Evolutionary conservation across 1,284 basidiomycete species (phyloP).

Genomic region (Boletus semigastroideus): DNA sequence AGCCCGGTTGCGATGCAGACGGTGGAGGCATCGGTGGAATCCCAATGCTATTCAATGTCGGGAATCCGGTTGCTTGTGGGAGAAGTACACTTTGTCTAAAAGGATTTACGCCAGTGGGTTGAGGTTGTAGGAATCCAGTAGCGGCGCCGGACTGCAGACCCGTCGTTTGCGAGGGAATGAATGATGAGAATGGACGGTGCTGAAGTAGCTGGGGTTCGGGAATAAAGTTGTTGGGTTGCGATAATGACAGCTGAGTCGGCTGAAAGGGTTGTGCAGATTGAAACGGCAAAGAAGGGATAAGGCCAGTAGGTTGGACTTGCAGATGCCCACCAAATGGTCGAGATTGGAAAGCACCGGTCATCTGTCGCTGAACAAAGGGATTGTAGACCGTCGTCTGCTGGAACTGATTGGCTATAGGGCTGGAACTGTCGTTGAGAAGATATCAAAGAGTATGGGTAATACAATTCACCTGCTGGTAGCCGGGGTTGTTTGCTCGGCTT

Average conservation of each 20-base stretch:
- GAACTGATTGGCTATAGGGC: constrained; percentile 54
- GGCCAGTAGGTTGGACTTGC: constrained; percentile 61
- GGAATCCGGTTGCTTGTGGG: constrained; percentile 71
- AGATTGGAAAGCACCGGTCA: constrained; percentile 42
- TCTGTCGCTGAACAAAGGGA: constrained; percentile 71
- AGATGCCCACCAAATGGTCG: constrained; percentile 43
- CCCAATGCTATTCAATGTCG: constrained; percentile 68
- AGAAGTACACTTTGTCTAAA: constrained; percentile 42
- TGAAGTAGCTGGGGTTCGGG: constrained; percentile 39
- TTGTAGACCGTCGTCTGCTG: constrained; percentile 70
- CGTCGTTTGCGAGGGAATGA: constrained; percentile 46
- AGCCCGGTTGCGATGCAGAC: constrained; percentile 7
- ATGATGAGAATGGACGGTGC: constrained; percentile 56
- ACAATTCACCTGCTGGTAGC: constrained; percentile 51
- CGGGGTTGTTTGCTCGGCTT: constrained; percentile 72
- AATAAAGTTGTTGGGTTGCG: constrained; percentile 47
- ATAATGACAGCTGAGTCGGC: constrained; percentile 10
- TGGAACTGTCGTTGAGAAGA: constrained; percentile 30
- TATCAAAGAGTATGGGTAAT: background rate
- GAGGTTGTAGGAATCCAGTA: constrained; percentile 46
- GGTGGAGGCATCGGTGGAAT: constrained; percentile 14
- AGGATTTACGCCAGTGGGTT: constrained; percentile 37
- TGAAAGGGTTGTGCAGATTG: constrained; percentile 30
- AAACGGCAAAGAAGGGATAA: constrained; percentile 46
- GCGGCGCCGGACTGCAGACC: constrained; percentile 9